Evolutionary conservation across 225 moss, liverwort and hornwort species (phyloP).

Genomic region (Ulota crispa): DNA sequence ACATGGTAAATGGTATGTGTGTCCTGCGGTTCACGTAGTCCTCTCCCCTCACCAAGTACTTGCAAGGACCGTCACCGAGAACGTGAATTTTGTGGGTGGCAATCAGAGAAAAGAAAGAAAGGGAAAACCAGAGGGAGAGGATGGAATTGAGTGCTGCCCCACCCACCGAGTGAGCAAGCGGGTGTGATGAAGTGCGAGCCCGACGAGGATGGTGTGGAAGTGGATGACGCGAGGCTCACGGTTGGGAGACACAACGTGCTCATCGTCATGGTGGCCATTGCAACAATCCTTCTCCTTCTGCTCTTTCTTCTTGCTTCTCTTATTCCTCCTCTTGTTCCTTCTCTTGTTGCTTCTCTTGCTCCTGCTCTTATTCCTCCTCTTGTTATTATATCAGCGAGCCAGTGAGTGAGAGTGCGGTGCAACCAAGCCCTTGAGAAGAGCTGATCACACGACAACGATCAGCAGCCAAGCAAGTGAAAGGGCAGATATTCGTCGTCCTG

Average conservation of each 20-base stretch:
- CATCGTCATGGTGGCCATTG: background rate
- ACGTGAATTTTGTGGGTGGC: background rate
- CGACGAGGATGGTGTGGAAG: background rate
- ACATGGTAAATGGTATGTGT: background rate
- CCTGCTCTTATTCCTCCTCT: background rate
- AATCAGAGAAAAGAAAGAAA: background rate
- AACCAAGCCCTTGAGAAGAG: background rate
- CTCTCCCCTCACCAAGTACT: background rate
- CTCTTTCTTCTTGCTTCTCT: background rate
- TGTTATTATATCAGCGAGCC: background rate
- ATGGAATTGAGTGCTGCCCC: background rate
- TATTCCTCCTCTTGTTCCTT: background rate
- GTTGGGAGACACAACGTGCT: background rate
- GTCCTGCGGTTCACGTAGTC: background rate
- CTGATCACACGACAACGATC: background rate
- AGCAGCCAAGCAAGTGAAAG: conserved; percentile 5
- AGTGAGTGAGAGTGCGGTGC: background rate
- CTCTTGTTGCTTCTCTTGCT: background rate
- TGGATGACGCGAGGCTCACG: background rate
- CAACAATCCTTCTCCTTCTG: background rate
- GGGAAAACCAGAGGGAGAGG: background rate
- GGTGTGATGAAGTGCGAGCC: background rate
- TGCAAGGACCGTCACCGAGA: background rate
- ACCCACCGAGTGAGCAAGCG: conserved; percentile 23
- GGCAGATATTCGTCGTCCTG: background rate